Base-by-base conservation (phyloP, 768 basidiomycete species). In the Lepiota subincarnata region DNA sequence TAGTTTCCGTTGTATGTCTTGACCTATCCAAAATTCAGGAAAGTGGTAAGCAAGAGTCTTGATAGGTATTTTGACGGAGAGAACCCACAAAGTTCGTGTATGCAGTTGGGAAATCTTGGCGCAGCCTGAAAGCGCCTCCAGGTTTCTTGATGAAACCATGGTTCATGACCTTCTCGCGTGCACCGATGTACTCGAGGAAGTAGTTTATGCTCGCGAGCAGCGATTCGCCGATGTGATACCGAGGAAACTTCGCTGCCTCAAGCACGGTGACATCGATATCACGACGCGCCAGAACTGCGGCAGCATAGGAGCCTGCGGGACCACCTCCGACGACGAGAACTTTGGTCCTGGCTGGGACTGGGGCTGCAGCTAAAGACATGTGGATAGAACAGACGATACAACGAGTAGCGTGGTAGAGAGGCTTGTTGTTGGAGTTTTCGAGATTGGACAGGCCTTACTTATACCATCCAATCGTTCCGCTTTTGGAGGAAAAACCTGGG, bases 271-370 rank as follows among this genome's bases (percentile, higher is more conserved):
- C 70, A 13, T 70, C 57, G 48, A 73, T 59, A 1, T 70, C 68
- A 42, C 74, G 73, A 28, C 74, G 66, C 13, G 72, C 74, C 14
- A 79, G 64, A 18, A 65, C 71, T 4, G 72, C 61, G 3, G 77
- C 76, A 13, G 75, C 70, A 57, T 76, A 78, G 10, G 68, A 68
- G 1, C 77, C 76, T 7, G 69, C 71, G 28, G 78, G 78, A 7
- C 77, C 77, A 12, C 74, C 77, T 6, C 72, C 72, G 12, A 73
- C 65, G 42, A 73, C 61, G 11, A 73, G 60, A 41, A 73, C 66
- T 6, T 59, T 48, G n/a, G 56, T 62, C 8, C 20, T 31, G 31
- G 31, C 10, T 3, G 31, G 31, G 31, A 31, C 31, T 31, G 31
- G 8, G 10, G 31, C 10, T 31, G 31, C 8, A 31, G 31, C 10